Conservation (phyloP, 176 grass and related monocot genomes). For the Paspalum notatum region DNA sequence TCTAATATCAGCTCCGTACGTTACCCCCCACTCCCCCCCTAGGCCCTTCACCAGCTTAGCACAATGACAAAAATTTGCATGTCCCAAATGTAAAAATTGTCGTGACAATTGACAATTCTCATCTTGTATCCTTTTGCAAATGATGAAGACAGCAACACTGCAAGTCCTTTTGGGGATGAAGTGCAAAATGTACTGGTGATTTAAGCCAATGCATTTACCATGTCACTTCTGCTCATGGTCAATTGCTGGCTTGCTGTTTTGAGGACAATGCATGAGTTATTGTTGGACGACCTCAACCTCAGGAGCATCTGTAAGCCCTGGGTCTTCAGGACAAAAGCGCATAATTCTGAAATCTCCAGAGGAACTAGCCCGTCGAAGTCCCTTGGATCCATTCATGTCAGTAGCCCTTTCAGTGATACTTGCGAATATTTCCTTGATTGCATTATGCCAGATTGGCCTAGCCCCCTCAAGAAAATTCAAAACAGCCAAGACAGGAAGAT, state of each 20-base stretch:
- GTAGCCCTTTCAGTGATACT: constrained; percentile 21
- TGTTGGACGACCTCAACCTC: constrained; percentile 48
- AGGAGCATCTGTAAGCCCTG: constrained; percentile 28
- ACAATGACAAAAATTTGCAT: background rate
- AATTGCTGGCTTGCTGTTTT: background rate
- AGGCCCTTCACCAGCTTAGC: too few species aligned
- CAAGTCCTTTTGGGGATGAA: background rate
- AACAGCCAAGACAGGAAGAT: constrained; percentile 58
- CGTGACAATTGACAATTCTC: background rate
- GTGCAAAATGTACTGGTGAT: constrained; percentile 4
- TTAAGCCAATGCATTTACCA: constrained; percentile 3
- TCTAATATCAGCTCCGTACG: too few species aligned
- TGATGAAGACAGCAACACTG: background rate
- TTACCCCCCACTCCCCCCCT: too few species aligned
- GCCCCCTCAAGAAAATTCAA: constrained; percentile 64
- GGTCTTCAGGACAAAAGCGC: constrained; percentile 15
- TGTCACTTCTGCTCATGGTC: background rate
- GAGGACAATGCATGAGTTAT: background rate
- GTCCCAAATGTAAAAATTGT: background rate
- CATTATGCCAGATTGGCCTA: constrained; percentile 64
- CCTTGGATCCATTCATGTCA: constrained; percentile 28
- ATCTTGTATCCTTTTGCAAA: background rate
- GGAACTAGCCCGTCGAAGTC: constrained; percentile 30
- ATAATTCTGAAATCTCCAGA: constrained; percentile 34
- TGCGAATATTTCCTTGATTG: constrained; percentile 51